These are phyloP conservation scores for Gleditsia sinensis DNA, from an alignment of 306 rosid genomes.

Conservation along the genomic window DNA sequence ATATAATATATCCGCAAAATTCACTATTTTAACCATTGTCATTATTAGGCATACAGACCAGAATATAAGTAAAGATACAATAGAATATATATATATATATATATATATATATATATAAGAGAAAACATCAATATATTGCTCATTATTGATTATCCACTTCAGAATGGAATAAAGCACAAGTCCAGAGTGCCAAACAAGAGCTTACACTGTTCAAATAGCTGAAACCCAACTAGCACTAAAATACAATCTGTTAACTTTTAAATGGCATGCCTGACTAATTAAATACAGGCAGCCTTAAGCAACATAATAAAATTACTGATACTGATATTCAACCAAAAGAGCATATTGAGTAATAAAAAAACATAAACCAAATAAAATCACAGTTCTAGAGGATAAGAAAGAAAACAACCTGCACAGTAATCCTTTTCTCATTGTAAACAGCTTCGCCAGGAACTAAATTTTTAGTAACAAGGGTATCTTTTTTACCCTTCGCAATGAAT, in stretches of 20 bases:
- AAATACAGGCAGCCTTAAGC: neutral
- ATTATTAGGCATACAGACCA: too few species aligned
- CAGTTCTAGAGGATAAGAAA: too few species aligned
- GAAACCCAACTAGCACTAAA: neutral
- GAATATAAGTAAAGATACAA: too few species aligned
- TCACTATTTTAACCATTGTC: too few species aligned
- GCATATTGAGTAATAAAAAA: neutral
- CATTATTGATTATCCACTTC: neutral
- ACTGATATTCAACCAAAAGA: neutral
- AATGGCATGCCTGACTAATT: neutral
- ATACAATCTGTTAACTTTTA: neutral
- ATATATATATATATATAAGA: too few species aligned
- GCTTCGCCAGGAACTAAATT: constrained; percentile 90
- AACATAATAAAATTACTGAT: too few species aligned
- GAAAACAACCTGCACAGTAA: constrained; percentile 73
- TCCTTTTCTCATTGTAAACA: constrained; percentile 86
- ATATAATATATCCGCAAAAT: too few species aligned
- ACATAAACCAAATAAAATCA: neutral
- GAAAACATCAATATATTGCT: neutral
- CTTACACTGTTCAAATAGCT: neutral
- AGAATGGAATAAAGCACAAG: neutral
- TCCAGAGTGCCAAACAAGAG: neutral
- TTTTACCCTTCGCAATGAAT: constrained; percentile 87
- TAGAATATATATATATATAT: too few species aligned
- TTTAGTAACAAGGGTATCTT: constrained; percentile 91